phyloP scores from a whole-genome alignment of 345 rosid genomes.

The Cardamine resedifolia region DNA sequence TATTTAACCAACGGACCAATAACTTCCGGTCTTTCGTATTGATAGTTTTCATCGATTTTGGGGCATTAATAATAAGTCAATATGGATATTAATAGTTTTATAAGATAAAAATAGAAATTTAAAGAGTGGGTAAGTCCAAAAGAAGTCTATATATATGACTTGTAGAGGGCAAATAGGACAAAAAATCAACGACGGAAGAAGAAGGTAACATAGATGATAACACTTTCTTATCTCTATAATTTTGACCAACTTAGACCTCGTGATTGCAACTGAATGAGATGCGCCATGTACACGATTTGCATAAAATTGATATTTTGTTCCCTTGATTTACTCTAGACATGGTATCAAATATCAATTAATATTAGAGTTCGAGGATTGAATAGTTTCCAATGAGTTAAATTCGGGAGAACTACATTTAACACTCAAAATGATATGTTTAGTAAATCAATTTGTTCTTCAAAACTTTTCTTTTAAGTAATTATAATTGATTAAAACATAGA shows the following conservation, averaged over 20 bases:
- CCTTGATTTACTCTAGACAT: background rate
- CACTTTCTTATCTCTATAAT: conserved; percentile 21
- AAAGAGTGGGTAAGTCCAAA: conserved; percentile 28
- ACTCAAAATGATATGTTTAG: too few species aligned
- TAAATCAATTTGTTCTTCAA: too few species aligned
- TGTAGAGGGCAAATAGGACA: conserved; percentile 20
- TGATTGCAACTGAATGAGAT: conserved; percentile 17
- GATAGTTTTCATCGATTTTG: background rate
- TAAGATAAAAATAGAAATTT: background rate
- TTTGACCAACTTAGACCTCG: conserved; percentile 32
- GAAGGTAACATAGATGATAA: conserved; percentile 31
- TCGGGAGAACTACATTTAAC: background rate
- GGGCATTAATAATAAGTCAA: background rate
- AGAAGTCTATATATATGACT: conserved; percentile 25
- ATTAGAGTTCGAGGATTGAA: background rate
- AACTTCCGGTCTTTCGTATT: conserved; percentile 11
- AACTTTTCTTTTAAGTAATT: too few species aligned
- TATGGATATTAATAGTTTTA: conserved; percentile 2
- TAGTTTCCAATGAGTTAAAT: background rate
- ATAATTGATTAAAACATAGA: too few species aligned
- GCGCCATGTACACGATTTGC: background rate
- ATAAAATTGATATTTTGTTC: background rate
- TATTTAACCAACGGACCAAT: conserved; percentile 23
- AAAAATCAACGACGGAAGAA: conserved; percentile 39
- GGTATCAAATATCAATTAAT: too few species aligned